These are phyloP conservation scores for Ambrosiella beaveri DNA, from an alignment of 2,329 filamentous ascomycete genomes.

Conservation along the genomic window DNA sequence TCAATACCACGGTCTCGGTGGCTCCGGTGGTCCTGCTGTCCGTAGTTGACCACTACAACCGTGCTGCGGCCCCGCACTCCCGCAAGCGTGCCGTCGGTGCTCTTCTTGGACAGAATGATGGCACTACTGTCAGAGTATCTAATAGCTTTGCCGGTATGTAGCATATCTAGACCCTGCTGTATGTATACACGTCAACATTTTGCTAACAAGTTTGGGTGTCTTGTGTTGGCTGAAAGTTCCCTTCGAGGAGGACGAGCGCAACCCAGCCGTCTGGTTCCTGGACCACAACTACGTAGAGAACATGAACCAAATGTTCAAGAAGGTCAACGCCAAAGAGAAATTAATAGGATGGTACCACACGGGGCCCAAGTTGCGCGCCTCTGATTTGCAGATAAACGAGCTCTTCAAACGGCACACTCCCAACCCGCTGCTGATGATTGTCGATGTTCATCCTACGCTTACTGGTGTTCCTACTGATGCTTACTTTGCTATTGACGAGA, in stretches of 20 bases:
- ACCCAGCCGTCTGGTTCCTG: constrained; percentile 96
- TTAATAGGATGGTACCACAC: constrained; percentile 99
- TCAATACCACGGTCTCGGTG: constrained; percentile 88
- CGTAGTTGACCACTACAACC: constrained; percentile 94
- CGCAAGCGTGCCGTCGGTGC: constrained; percentile 82
- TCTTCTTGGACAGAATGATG: constrained; percentile 85
- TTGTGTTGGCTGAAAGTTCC: constrained; percentile 44
- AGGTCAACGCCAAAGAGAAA: constrained; percentile 97
- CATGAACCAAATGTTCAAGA: constrained; percentile 99
- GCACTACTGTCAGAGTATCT: constrained; percentile 88
- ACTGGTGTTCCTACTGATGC: constrained; percentile 95
- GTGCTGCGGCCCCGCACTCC: constrained; percentile 73
- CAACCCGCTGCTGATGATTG: constrained; percentile 89
- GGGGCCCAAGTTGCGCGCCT: constrained; percentile 87
- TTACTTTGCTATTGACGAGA: constrained; percentile 98
- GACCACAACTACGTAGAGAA: constrained; percentile 99
- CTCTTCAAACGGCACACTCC: constrained; percentile 98
- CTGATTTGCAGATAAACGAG: constrained; percentile 97
- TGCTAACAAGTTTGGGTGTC: constrained; percentile 9
- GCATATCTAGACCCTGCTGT: not conserved
- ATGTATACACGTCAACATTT: not conserved
- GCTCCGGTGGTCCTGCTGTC: constrained; percentile 95
- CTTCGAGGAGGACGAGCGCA: constrained; percentile 97
- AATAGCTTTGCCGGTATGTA: constrained; percentile 87
- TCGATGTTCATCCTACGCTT: constrained; percentile 96